phyloP scores from a whole-genome alignment of 2,329 filamentous ascomycete species.

The Ophiostoma sp. region DNA sequence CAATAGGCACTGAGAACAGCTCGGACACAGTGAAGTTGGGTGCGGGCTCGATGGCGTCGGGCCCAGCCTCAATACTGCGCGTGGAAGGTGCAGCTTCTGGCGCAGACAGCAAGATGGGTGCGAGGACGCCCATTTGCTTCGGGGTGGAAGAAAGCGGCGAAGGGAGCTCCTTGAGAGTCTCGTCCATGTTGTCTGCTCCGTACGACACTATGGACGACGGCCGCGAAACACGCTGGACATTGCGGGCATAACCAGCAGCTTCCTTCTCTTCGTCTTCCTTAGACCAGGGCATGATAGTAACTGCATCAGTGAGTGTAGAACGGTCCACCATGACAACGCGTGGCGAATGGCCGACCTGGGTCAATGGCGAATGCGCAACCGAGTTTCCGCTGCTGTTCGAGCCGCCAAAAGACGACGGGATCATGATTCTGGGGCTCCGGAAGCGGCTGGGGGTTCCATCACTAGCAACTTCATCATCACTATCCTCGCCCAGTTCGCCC shows the following conservation, averaged over 20 bases:
- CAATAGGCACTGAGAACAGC: slow-evolving; percentile 21
- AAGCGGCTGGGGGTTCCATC: slow-evolving; percentile 53
- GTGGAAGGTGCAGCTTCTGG: slow-evolving; percentile 28
- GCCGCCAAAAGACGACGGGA: slow-evolving; percentile 33
- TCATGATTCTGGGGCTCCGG: slow-evolving; percentile 42
- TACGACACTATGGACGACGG: slow-evolving; percentile 24
- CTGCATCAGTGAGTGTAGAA: slow-evolving; percentile 56
- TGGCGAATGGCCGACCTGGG: slow-evolving; percentile 46
- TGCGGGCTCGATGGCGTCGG: background rate
- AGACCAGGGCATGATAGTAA: slow-evolving; percentile 36
- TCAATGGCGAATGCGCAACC: slow-evolving; percentile 41
- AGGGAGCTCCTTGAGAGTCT: slow-evolving; percentile 51
- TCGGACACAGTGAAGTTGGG: slow-evolving; percentile 21
- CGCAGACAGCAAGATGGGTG: slow-evolving; percentile 30
- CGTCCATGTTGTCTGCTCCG: slow-evolving; percentile 35
- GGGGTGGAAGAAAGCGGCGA: slow-evolving; percentile 45
- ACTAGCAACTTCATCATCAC: slow-evolving; percentile 63
- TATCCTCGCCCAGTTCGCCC: slow-evolving; percentile 64
- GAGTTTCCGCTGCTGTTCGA: slow-evolving; percentile 18
- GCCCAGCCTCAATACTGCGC: slow-evolving; percentile 11
- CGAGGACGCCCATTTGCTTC: slow-evolving; percentile 26
- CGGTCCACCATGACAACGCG: slow-evolving; percentile 54
- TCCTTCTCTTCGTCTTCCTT: slow-evolving; percentile 18
- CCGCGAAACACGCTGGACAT: slow-evolving; percentile 14
- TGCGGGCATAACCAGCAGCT: background rate